Evolutionary conservation across 2,329 filamentous ascomycete genomes (phyloP).

Genomic region (Ophiostoma australiae): DNA sequence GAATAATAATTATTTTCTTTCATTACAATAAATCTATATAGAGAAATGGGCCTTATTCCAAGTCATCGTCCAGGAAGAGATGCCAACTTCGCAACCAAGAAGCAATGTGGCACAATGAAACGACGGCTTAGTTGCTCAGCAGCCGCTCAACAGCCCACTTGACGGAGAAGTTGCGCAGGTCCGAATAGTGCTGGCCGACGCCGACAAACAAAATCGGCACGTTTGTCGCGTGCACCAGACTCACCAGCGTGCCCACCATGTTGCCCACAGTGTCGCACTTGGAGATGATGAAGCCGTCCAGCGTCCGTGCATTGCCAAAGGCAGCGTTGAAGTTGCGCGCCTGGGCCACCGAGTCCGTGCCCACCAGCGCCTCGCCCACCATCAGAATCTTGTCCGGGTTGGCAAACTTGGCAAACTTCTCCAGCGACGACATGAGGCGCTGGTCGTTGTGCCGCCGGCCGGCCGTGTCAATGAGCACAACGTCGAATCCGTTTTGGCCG

Average conservation of each 20-base stretch:
- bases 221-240: conserved; percentile 93
- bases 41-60: neutral
- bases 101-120: neutral
- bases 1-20: conserved; percentile 2
- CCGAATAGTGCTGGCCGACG: conserved; percentile 64
- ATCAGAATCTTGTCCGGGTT: conserved; percentile 98
- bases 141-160: conserved; percentile 66
- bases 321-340: conserved; percentile 93
- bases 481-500: conserved; percentile 71
- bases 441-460: conserved; percentile 93
- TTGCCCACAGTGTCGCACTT: conserved; percentile 99
- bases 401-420: conserved; percentile 96
- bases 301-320: conserved; percentile 71
- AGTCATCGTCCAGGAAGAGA: neutral
- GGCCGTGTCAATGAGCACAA: conserved; percentile 94
- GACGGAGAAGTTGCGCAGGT: conserved; percentile 64
- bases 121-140: conserved; percentile 39
- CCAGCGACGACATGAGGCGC: conserved; percentile 89
- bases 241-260: conserved; percentile 93
- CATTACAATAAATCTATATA: neutral
- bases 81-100: neutral
- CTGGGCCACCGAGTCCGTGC: conserved; percentile 91
- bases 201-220: conserved; percentile 93
- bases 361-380: conserved; percentile 84
- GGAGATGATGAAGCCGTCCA: conserved; percentile 97